Conservation (phyloP, 2,329 filamentous ascomycete genomes). For the Blumeriella jaapii region DNA sequence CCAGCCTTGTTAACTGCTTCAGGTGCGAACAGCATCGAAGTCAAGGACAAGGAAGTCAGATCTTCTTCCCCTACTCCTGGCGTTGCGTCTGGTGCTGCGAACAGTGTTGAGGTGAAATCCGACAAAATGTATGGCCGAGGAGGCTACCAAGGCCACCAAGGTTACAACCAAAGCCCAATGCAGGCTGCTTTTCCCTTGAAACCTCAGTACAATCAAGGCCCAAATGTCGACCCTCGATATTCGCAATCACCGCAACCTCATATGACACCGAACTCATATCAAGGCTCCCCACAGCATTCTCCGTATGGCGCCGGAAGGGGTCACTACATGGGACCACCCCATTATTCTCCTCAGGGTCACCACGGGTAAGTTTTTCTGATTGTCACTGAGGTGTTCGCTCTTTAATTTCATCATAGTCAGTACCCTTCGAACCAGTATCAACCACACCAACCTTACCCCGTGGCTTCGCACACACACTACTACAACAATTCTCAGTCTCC, state of each 20-base stretch:
- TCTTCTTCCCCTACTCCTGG: too few relatives aligned
- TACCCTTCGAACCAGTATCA: constrained; percentile 51
- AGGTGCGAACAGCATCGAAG: constrained; percentile 27
- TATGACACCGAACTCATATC: constrained; percentile 40
- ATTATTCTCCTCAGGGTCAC: constrained; percentile 32
- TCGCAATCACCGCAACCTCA: constrained; percentile 48
- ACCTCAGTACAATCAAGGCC: constrained; percentile 27
- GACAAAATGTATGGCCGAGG: constrained; percentile 28
- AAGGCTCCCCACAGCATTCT: constrained; percentile 51
- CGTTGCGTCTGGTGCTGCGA: constrained; percentile 26
- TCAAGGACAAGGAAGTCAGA: constrained; percentile 18
- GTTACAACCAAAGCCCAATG: constrained; percentile 29
- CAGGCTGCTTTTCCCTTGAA: constrained; percentile 28
- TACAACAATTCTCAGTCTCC: constrained; percentile 33
- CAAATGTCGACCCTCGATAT: constrained; percentile 31
- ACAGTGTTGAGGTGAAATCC: constrained; percentile 28
- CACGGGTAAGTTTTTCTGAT: constrained; percentile 40
- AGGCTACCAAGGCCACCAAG: constrained; percentile 26
- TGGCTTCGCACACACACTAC: constrained; percentile 44
- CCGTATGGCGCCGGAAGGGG: constrained; percentile 45
- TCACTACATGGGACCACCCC: constrained; percentile 36
- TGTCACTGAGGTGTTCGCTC: too few relatives aligned
- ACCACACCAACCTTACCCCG: constrained; percentile 44
- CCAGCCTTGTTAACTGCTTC: constrained; percentile 1
- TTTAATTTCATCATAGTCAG: too few relatives aligned